A percentile compares a stretch with the other conserved stretches of the same genome.
These are phyloP conservation scores for Phytomonas francai DNA, from an alignment of 208 protist genomes.

Conservation along the genomic window DNA sequence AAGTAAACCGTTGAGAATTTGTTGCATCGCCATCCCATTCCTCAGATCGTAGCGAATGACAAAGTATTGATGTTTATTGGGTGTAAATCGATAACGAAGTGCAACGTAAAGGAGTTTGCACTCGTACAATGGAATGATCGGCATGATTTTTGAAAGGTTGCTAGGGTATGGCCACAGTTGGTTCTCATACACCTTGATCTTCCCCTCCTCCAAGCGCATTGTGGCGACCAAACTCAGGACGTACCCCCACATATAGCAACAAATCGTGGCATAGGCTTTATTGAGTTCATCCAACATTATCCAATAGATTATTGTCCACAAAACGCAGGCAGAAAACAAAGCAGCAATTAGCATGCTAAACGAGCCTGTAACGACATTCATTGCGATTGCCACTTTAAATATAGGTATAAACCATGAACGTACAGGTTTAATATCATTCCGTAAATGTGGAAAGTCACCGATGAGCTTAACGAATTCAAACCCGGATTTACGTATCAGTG, in stretches of 20 bases:
- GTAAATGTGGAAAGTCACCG: conserved; percentile 60
- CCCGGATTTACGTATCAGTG: conserved; percentile 62
- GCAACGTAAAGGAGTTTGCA: conserved; percentile 50
- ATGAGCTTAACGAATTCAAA: conserved; percentile 80
- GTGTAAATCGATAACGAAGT: conserved; percentile 48
- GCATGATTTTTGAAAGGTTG: conserved; percentile 61
- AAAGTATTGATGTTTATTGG: conserved; percentile 49
- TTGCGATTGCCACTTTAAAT: conserved; percentile 18
- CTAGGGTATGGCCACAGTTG: conserved; percentile 56
- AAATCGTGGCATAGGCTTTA: conserved; percentile 72
- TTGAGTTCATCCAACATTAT: conserved; percentile 21
- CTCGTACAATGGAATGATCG: conserved; percentile 65
- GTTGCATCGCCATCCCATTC: conserved; percentile 51
- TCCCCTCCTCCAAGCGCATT: conserved; percentile 54
- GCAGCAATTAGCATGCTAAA: conserved; percentile 40
- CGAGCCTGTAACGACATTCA: conserved; percentile 42
- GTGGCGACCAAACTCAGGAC: conserved; percentile 53
- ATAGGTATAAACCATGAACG: conserved; percentile 15
- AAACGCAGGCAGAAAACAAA: conserved; percentile 30
- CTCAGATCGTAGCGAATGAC: conserved; percentile 80
- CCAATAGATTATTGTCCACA: conserved; percentile 59
- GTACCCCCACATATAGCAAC: conserved; percentile 66
- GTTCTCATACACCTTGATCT: conserved; percentile 61
- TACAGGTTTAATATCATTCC: conserved; percentile 5
- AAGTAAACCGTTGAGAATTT: conserved; percentile 50